Evolutionary conservation across 441 rosid genomes (phyloP).

Genomic region (Pelargonium cotyledonis): DNA sequence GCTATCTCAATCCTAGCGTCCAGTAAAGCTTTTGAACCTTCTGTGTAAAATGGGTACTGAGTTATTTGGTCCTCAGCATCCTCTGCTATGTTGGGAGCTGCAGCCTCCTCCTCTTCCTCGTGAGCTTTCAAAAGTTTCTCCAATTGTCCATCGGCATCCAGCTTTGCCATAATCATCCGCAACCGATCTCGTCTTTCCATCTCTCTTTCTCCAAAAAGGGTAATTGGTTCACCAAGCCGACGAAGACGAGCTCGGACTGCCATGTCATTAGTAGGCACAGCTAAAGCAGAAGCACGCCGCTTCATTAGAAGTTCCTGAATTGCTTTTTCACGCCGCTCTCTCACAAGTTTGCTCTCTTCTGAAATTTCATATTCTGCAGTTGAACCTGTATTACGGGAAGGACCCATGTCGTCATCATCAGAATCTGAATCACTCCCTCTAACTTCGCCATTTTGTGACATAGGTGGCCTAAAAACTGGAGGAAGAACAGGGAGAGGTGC

Average conservation of each 20-base stretch:
- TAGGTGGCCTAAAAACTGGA: constrained; percentile 41
- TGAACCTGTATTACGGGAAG: constrained; percentile 15
- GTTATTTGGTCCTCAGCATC: constrained; percentile 51
- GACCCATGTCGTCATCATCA: constrained; percentile 35
- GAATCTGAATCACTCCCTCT: constrained; percentile 49
- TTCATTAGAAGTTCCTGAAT: constrained; percentile 66
- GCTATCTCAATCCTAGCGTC: constrained; percentile 68
- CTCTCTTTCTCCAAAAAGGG: constrained; percentile 85
- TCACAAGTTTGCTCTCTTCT: constrained; percentile 54
- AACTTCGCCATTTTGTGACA: constrained; percentile 46
- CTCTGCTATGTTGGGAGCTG: constrained; percentile 33
- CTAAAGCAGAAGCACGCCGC: constrained; percentile 82
- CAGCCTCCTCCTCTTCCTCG: constrained; percentile 66
- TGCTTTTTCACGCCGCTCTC: constrained; percentile 85
- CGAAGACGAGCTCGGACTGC: constrained; percentile 84
- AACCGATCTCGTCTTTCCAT: constrained; percentile 94
- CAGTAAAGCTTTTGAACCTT: constrained; percentile 63
- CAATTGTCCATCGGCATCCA: constrained; percentile 70
- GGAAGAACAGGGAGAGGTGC: constrained; percentile 48
- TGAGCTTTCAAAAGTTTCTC: constrained; percentile 77
- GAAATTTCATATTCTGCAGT: constrained; percentile 49
- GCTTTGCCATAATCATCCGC: constrained; percentile 74
- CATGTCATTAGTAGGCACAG: constrained; percentile 89
- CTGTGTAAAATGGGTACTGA: constrained; percentile 75
- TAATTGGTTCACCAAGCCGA: constrained; percentile 78